Evolutionary conservation across 1,284 basidiomycete species (phyloP), one percentile per base, ranked within the genome.

Genomic region (Ganoderma sp.): DNA sequence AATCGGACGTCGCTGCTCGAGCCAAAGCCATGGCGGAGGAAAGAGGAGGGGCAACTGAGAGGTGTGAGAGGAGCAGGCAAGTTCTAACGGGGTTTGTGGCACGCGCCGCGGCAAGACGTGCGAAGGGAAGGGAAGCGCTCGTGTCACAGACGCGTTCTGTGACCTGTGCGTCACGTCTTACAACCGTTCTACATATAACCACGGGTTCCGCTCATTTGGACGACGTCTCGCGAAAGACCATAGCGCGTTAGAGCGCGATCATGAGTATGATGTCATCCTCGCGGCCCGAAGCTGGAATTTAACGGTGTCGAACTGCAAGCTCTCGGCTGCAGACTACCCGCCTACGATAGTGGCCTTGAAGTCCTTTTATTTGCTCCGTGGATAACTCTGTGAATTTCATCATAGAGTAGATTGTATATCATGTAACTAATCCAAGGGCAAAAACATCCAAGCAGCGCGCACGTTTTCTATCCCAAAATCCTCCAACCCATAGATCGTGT

Each of bases 1-100:
- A 88, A 67, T 93, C 91, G 39, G 86, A 84, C n/a, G 80, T 73
- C 12, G 73, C 69, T 57, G 84, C 79, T 72, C 90, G 88, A 50
- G 37, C 10, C 37, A 10, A 39, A 39, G 90, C 91, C 89, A 91
- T 91, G 1, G 1, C 32, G 37, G 32, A 28, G 8, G 9, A 10
- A n/a, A 17, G 43, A 37, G 56, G 10, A 19, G 28, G 59, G 22
- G 28, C 8, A 12, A 52, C 22, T 60, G 32, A 4, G 42, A n/a
- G 34, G 57, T 59, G 7, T 39, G 14, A 19, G 54, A 37, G 7
- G 54, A 14, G 42, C 12, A 17, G 15, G 5, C 6, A 15, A 39
- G 32, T n/a, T 32, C 32, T 32, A 32, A 58, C 7, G 4, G 19
- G 57, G 34, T 9, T n/a, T n/a, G 22, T n/a, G 50, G n/a, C 9